phyloP scores from a whole-genome alignment of 1,284 basidiomycete species.

The Apiotrichum domesticum region DNA sequence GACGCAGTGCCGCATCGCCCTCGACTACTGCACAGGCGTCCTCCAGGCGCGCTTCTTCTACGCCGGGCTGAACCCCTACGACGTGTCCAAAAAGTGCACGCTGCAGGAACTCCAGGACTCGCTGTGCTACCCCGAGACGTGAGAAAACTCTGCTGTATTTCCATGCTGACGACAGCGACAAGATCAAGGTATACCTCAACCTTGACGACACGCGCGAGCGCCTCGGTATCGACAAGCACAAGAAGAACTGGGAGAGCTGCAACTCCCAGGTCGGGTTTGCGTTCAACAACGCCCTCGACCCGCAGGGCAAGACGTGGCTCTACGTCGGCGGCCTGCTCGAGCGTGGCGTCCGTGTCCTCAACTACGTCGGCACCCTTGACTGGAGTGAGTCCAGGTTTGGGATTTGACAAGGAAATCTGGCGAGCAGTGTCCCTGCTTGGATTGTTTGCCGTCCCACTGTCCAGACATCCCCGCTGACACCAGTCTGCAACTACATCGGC shows the following conservation, averaged over 20 bases:
- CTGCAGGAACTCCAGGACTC: slow-evolving; percentile 40
- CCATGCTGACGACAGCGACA: slow-evolving; percentile 23
- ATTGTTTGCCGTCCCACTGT: background rate
- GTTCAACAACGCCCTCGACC: slow-evolving; percentile 34
- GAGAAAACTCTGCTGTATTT: slow-evolving; percentile 11
- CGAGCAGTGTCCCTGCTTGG: background rate
- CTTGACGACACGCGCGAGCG: slow-evolving; percentile 52
- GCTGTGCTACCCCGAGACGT: slow-evolving; percentile 49
- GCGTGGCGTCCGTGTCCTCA: slow-evolving; percentile 62
- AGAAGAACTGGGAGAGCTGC: slow-evolving; percentile 54
- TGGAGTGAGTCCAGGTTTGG: slow-evolving; percentile 43
- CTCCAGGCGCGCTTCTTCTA: slow-evolving; percentile 40
- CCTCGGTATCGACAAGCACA: slow-evolving; percentile 58
- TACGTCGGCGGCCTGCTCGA: slow-evolving; percentile 68
- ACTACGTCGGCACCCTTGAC: slow-evolving; percentile 58
- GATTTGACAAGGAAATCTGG: too few species aligned
- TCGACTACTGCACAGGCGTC: slow-evolving; percentile 54
- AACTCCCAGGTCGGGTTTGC: slow-evolving; percentile 45
- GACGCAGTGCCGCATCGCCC: slow-evolving; percentile 57
- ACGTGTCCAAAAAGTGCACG: slow-evolving; percentile 59
- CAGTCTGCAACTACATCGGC: slow-evolving; percentile 61
- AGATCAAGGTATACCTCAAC: slow-evolving; percentile 54
- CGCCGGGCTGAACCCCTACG: slow-evolving; percentile 52
- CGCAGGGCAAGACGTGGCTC: slow-evolving; percentile 44
- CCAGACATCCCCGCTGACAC: background rate